Evolutionary conservation across 1,284 basidiomycete genomes (phyloP).

Genomic region (Austroboletus olivaceoglutinosus): DNA sequence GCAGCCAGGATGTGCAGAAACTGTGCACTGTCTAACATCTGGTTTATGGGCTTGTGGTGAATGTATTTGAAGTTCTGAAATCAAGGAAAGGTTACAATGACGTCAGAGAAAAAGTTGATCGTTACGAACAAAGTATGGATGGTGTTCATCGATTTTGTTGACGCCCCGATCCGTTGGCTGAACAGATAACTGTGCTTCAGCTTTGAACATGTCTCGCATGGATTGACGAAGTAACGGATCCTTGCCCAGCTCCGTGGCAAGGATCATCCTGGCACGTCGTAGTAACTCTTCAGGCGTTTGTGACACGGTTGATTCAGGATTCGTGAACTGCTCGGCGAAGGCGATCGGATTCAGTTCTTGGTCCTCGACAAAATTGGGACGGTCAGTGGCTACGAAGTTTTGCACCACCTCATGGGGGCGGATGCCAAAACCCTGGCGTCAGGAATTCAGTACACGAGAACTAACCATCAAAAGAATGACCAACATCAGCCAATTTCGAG

Average conservation of each 20-base stretch:
- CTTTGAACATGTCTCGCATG: slow-evolving; percentile 77
- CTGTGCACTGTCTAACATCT: slow-evolving; percentile 73
- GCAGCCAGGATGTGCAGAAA: slow-evolving; percentile 92
- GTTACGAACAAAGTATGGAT: slow-evolving; percentile 80
- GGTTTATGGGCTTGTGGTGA: slow-evolving; percentile 73
- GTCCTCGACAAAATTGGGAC: slow-evolving; percentile 74
- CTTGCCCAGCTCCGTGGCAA: slow-evolving; percentile 89
- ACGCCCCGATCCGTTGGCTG: slow-evolving; percentile 91
- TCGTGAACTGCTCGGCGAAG: slow-evolving; percentile 77
- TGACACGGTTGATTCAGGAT: slow-evolving; percentile 57
- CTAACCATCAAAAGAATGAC: slow-evolving; percentile 17
- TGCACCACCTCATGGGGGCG: slow-evolving; percentile 75
- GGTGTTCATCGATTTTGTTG: slow-evolving; percentile 85
- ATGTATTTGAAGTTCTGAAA: slow-evolving; percentile 94
- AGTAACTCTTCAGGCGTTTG: slow-evolving; percentile 64
- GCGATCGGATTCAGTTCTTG: slow-evolving; percentile 69
- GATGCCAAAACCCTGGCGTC: slow-evolving; percentile 71
- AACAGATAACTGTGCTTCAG: slow-evolving; percentile 78
- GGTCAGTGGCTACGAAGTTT: slow-evolving; percentile 65
- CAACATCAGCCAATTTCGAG: slow-evolving; percentile 73
- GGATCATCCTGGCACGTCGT: slow-evolving; percentile 76
- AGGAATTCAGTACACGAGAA: slow-evolving; percentile 13
- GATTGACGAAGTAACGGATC: slow-evolving; percentile 87
- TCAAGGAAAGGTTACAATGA: slow-evolving; percentile 6
- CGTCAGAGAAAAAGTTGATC: background rate